Conservation (phyloP, 306 rosid genomes). For the Oemleria cerasiformis region DNA sequence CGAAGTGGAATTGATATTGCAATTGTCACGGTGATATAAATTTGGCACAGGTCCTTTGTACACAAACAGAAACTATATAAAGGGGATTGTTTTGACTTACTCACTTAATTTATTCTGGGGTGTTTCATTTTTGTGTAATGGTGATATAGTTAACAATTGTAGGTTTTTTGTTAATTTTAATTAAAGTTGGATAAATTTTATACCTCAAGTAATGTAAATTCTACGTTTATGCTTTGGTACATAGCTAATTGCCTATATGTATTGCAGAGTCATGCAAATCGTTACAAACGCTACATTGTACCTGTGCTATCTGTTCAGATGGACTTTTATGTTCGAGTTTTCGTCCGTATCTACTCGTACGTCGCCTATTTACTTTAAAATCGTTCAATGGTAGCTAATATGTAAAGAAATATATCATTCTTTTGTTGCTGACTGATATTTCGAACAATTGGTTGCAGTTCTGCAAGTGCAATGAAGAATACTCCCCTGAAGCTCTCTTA, state of each 20-base stretch:
- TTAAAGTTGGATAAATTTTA: not conserved
- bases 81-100: not conserved
- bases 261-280: constrained; percentile 94
- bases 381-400: not conserved
- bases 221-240: not conserved
- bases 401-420: constrained; percentile 2
- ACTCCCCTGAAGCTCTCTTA: constrained; percentile 95
- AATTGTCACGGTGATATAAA: not conserved
- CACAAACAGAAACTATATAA: not conserved
- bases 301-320: constrained; percentile 93
- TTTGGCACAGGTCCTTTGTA: not conserved
- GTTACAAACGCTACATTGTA: constrained; percentile 95
- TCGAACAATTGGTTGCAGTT: constrained; percentile 57
- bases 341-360: constrained; percentile 82
- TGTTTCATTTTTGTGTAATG: not conserved
- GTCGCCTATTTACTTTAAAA: constrained; percentile 25
- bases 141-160: not conserved
- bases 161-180: not conserved
- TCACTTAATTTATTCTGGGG: not conserved
- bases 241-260: constrained; percentile 12
- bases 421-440: constrained; percentile 25
- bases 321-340: constrained; percentile 92
- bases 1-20: not conserved
- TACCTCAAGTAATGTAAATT: not conserved
- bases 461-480: constrained; percentile 93